These are phyloP conservation scores for Chrysoporthe puriensis DNA, from an alignment of 2,329 filamentous ascomycete genomes.

Conservation along the genomic window DNA sequence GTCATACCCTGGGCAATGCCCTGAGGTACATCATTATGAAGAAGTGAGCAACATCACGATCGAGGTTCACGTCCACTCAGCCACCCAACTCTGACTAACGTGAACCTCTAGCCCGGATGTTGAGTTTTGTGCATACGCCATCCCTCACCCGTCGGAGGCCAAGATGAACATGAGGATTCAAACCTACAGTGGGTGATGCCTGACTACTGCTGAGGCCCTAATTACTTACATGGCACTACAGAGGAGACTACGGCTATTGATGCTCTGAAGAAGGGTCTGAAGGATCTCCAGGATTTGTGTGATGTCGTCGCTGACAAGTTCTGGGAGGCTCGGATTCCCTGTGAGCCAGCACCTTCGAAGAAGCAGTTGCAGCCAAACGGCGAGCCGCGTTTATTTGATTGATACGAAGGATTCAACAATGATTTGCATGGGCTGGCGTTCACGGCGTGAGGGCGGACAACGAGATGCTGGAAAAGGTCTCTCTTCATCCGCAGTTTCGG, in stretches of 20 bases:
- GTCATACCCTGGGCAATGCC: constrained; percentile 94
- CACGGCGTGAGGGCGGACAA: constrained; percentile 27
- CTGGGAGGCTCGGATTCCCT: constrained; percentile 61
- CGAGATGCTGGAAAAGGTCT: constrained; percentile 31
- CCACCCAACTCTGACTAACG: constrained; percentile 25
- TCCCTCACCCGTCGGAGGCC: constrained; percentile 91
- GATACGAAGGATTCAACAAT: not conserved
- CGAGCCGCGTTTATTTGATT: constrained; percentile 27
- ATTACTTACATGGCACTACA: constrained; percentile 41
- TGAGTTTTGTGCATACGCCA: constrained; percentile 97
- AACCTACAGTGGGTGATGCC: constrained; percentile 75
- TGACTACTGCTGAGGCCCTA: not conserved
- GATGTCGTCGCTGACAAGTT: constrained; percentile 95
- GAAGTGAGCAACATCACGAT: constrained; percentile 67
- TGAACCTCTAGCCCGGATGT: constrained; percentile 77
- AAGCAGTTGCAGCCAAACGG: constrained; percentile 28
- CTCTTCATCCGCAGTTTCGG: constrained; percentile 39
- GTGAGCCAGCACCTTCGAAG: constrained; percentile 27
- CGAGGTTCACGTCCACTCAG: not conserved
- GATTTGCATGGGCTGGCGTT: constrained; percentile 28
- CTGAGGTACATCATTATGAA: constrained; percentile 97
- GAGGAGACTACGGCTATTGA: constrained; percentile 80
- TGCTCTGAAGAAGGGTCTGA: constrained; percentile 86
- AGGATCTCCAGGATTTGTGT: constrained; percentile 87
- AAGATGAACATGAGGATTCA: constrained; percentile 99